Evolutionary conservation across 1,284 basidiomycete species (phyloP), one percentile per base, ranked within the genome.

Genomic region (Rhodotorula sp.): DNA sequence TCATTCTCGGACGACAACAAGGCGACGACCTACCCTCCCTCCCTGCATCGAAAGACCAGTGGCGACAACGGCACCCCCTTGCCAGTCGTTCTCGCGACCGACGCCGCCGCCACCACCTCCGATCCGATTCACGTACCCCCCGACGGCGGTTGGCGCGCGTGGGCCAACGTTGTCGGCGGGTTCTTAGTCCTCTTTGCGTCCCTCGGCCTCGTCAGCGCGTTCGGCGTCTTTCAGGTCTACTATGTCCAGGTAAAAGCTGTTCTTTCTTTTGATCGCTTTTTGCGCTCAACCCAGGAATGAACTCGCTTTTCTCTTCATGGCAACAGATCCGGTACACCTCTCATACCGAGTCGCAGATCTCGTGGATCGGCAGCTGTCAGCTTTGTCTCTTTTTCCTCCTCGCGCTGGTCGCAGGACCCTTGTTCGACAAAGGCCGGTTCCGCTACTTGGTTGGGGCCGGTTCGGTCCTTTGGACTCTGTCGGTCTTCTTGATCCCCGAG

Each of bases 341-440:
- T 2, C 42, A 54, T 17, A 66, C 62, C 4, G 62, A 54, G 26
- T 54, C 53, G 17, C 26, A 51, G 4, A 72, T 72, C 44, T 37
- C 61, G 22, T 72, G 71, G 71, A 64, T 72, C 42, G 67, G 71
- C 18, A 58, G 53, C 18, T 49, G 64, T 5, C 71, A 72, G 30
- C 62, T 72, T 4, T 72, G 66, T 37, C 48, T 72, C n/a, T 68
- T 68, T 58, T 72, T 72, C 58, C 33, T 68, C 1, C 24, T 63
- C 15, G 60, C 70, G 12, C 67, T 69, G 44, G 57, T 72, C 20
- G 60, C 60, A 0, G 70, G 67, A 0, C 61, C 64, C 0, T 42
- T 69, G 6, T 72, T 67, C 62, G 65, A 67, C 30, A 67, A 64
- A 33, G 69, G 65, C 4, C 29, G 30, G 20, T 67, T 70, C 59